Base-by-base conservation (phyloP, 352 stramenopile genomes). In the Saprolegnia diclina region DNA sequence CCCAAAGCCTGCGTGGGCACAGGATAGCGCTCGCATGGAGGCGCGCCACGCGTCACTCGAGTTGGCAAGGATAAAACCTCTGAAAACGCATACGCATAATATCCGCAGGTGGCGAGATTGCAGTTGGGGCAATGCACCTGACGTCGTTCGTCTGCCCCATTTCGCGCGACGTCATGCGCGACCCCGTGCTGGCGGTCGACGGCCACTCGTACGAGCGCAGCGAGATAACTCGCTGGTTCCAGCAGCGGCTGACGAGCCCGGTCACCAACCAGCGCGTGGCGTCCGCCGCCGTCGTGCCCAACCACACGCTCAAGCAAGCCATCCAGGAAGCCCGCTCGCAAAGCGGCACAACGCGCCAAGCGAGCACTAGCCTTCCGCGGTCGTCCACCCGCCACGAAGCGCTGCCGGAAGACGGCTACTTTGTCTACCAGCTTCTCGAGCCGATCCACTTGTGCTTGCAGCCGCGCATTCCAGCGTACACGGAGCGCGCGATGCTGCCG, bases 191-290 rank as follows among this genome's bases (percentile, higher is more conserved):
- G 7, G 94, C 94, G 46, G 90, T 87, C 9, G 96, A 99, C 75
- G 96, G 96, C 18, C 94, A 99, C 73, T 98, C 95, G 24, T 99
- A 99, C 78, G 97, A 99, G 57, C 82, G 95, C 21, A 80, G 84
- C 50, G 95, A 93, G 4, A 99, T 99, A 68, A 62, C 80, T 72
- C 79, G 89, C 37, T 99, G 96, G 96, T 89, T 99, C 32, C 72
- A 81, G 46, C 90, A 71, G 22, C 19, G 74, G 6, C 35, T 37
- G 32, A 74, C 72, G 16, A 77, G 71, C 21, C 73, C 73, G 38
- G 56, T 74, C 37, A 78, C 72, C 4, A 69, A 69, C 29, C 46
- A 67, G 19, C 40, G 35, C 11, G 57, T 78, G 9, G 22, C 45
- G 13, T 18, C 46, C 21, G 56, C 62, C 26, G 22, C 29, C 14